Evolutionary conservation across 2,329 filamentous ascomycete species (phyloP).

Genomic region (Cladobotryum protrusum): DNA sequence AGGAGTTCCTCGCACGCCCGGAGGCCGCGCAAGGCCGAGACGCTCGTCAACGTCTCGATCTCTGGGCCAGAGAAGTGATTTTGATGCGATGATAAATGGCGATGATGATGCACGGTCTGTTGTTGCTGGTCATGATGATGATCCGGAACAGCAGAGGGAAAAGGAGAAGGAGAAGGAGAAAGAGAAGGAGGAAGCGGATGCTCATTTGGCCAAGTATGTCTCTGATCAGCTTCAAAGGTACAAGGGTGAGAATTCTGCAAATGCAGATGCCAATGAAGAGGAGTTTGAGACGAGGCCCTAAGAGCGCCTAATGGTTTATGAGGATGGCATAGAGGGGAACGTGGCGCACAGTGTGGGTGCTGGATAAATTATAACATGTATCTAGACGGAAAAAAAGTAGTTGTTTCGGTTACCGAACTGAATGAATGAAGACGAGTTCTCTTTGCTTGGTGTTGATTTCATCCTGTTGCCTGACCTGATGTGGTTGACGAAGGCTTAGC

Average conservation of each 20-base stretch:
- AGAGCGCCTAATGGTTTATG: neutral
- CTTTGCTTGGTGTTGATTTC: too few species aligned
- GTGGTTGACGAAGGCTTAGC: too few species aligned
- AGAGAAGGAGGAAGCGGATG: conserved; percentile 51
- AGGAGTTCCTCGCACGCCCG: conserved; percentile 30
- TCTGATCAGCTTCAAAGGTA: conserved; percentile 72
- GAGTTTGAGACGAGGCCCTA: conserved; percentile 41
- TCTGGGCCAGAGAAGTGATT: conserved; percentile 79
- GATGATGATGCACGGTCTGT: conserved; percentile 31
- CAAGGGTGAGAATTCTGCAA: conserved; percentile 28
- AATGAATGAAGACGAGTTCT: too few species aligned
- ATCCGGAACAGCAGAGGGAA: conserved; percentile 39
- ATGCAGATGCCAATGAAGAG: conserved; percentile 26
- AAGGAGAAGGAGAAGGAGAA: conserved; percentile 37
- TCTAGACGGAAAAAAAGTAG: too few species aligned
- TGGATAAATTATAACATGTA: too few species aligned
- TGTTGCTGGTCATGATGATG: conserved; percentile 27
- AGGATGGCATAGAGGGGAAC: neutral
- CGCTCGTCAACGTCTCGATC: conserved; percentile 78
- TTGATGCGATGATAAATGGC: conserved; percentile 46
- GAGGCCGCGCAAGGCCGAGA: conserved; percentile 41
- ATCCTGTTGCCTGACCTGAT: too few species aligned
- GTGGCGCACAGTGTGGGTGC: neutral
- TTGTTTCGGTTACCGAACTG: too few species aligned
- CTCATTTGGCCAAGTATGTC: conserved; percentile 75